A percentile compares a stretch with the other conserved stretches of the same genome.
These are phyloP conservation scores for Vitis hybrid DNA, from an alignment of 177 flowering plant genomes.

Conservation along the genomic window DNA sequence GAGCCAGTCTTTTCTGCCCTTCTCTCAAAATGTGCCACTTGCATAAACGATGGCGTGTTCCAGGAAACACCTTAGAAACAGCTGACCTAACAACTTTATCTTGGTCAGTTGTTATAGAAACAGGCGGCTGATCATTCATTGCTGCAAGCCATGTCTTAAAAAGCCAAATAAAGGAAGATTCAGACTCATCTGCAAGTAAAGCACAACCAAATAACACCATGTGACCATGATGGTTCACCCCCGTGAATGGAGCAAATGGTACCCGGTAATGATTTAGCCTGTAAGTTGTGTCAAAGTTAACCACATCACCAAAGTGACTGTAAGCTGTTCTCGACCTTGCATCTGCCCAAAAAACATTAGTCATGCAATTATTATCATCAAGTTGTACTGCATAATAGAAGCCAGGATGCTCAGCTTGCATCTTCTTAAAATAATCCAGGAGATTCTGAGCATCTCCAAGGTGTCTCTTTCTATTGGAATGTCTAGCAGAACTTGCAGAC, in stretches of 20 bases:
- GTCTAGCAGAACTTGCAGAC: too few species aligned
- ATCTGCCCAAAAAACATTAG: constrained; percentile 14
- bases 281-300: constrained; percentile 9
- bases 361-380: not conserved
- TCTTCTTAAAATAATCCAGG: constrained; percentile 13
- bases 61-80: constrained; percentile 2
- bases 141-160: constrained; percentile 8
- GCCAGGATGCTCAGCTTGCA: constrained; percentile 9
- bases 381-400: constrained; percentile 10
- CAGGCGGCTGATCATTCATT: constrained; percentile 6
- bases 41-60: constrained; percentile 14
- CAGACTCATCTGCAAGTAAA: constrained; percentile 5
- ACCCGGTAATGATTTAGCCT: not conserved
- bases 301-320: constrained; percentile 11
- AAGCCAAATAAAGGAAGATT: constrained; percentile 11
- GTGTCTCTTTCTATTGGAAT: not conserved
- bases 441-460: constrained; percentile 5
- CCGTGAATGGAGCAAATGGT: constrained; percentile 11
- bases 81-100: constrained; percentile 5
- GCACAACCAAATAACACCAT: constrained; percentile 14
- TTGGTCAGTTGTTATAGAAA: constrained; percentile 14
- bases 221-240: constrained; percentile 14
- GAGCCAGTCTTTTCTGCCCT: constrained; percentile 6
- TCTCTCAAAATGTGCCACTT: constrained; percentile 15
- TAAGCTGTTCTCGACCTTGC: not conserved